Evolutionary conservation across 2,329 filamentous ascomycete species (phyloP).

Genomic region (Colletotrichum liriopes): DNA sequence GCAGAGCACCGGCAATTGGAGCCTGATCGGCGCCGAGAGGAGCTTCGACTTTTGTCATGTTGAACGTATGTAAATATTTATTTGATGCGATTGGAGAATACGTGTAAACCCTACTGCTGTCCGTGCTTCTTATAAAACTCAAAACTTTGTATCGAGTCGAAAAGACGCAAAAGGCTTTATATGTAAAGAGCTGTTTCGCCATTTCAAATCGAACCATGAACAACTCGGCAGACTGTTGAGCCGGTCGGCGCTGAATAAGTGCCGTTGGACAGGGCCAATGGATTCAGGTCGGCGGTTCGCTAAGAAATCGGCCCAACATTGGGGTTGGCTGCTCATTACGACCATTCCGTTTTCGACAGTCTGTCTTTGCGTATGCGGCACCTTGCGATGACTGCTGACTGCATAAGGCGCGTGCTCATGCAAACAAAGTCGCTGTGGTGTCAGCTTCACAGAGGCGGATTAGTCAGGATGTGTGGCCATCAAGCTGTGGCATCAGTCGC

Average conservation of each 20-base stretch:
- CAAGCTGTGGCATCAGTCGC: neutral
- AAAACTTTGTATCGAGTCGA: neutral
- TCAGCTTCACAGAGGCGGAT: neutral
- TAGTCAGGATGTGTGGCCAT: neutral
- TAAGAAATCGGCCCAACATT: slow-evolving; percentile 5
- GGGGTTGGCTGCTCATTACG: neutral
- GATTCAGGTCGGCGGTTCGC: slow-evolving; percentile 19
- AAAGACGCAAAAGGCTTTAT: neutral
- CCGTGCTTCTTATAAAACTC: neutral
- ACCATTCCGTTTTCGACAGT: neutral
- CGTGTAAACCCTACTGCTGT: neutral
- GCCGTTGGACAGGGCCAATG: neutral
- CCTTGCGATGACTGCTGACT: neutral
- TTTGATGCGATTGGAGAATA: neutral
- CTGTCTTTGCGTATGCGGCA: neutral
- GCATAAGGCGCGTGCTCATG: neutral
- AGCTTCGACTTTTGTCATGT: slow-evolving; percentile 32
- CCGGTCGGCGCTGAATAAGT: slow-evolving; percentile 35
- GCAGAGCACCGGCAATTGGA: slow-evolving; percentile 9
- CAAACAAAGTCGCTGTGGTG: neutral
- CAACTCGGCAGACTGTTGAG: slow-evolving; percentile 10
- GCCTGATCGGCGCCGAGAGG: slow-evolving; percentile 26
- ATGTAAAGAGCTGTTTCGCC: neutral
- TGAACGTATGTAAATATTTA: slow-evolving; percentile 5
- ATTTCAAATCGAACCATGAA: neutral